These are phyloP conservation scores for Colletotrichum brevisporum DNA, from an alignment of 2,329 filamentous ascomycete species.

Conservation along the genomic window DNA sequence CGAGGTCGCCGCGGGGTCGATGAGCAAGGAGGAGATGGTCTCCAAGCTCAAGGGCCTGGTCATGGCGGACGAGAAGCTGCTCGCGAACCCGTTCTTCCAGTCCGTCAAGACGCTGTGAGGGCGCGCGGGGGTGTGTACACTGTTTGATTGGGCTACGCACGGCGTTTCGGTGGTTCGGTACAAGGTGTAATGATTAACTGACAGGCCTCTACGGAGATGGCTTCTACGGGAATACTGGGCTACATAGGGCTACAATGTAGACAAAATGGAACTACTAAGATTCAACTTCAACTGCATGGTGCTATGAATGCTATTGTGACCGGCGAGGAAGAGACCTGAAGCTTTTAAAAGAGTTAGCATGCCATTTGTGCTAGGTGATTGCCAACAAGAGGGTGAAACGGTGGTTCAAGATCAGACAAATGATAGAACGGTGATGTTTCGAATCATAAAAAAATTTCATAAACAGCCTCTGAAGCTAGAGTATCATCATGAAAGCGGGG, in stretches of 20 bases:
- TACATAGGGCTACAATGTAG: slow-evolving; percentile 6
- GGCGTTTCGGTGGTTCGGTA: slow-evolving; percentile 19
- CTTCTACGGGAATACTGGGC: not conserved
- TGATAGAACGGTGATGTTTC: slow-evolving; percentile 52
- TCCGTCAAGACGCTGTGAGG: slow-evolving; percentile 68
- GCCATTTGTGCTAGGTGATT: not conserved
- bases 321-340: not conserved
- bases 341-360: not conserved
- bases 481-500: slow-evolving; percentile 53
- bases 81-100: slow-evolving; percentile 79
- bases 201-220: not conserved
- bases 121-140: not conserved
- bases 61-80: slow-evolving; percentile 75
- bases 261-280: not conserved
- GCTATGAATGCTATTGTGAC: not conserved
- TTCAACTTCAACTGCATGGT: not conserved
- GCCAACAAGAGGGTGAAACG: not conserved
- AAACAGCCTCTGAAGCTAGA: slow-evolving; percentile 62
- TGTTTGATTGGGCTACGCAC: slow-evolving; percentile 6
- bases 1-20: slow-evolving; percentile 71
- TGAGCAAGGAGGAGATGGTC: slow-evolving; percentile 84
- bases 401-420: slow-evolving; percentile 27
- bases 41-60: slow-evolving; percentile 85
- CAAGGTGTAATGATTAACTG: slow-evolving; percentile 8
- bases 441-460: slow-evolving; percentile 57